A percentile compares a stretch with the other conserved stretches of the same genome.
phyloP scores from a whole-genome alignment of 2,329 filamentous ascomycete genomes.

The Pestalotiopsis sp. region DNA sequence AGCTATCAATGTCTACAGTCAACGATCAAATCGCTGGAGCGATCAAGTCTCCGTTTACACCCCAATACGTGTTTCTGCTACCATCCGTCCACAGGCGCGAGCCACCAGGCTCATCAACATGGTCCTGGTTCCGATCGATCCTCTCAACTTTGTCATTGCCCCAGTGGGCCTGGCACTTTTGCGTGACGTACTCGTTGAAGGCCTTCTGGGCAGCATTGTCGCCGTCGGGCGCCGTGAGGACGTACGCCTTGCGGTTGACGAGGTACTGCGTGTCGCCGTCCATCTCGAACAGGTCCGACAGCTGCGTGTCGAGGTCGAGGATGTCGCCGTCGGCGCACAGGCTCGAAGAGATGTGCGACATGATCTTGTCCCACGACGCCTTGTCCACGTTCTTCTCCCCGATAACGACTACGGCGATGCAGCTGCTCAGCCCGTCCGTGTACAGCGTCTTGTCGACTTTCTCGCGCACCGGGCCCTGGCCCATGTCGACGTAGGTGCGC shows the following conservation, averaged over 20 bases:
- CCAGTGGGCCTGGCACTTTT: not conserved
- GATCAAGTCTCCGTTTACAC: not conserved
- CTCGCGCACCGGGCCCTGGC: constrained; percentile 5
- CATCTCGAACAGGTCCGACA: constrained; percentile 3
- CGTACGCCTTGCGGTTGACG: constrained; percentile 4
- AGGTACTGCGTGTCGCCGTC: constrained; percentile 2
- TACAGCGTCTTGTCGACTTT: constrained; percentile 7
- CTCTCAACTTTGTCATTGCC: not conserved
- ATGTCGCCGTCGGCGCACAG: constrained; percentile 4
- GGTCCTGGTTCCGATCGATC: not conserved
- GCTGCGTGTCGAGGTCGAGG: constrained; percentile 1
- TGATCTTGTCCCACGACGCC: constrained; percentile 10
- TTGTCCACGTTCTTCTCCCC: constrained; percentile 3
- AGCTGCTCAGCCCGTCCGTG: not conserved
- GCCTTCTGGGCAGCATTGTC: not conserved
- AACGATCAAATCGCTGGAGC: not conserved
- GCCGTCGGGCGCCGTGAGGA: constrained; percentile 1
- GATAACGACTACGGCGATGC: not conserved
- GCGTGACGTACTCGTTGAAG: constrained; percentile 1
- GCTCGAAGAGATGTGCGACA: constrained; percentile 4
- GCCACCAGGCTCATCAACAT: constrained; percentile 2
- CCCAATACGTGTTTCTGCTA: constrained; percentile 4
- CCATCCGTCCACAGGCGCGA: constrained; percentile 8
- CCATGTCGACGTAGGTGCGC: not conserved
- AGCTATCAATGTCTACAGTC: not conserved